Percentiles rank a stretch among this genome's conserved stretches.
Conservation (phyloP, 192 early-diverging fungal species). For the Coemansia sp. region DNA sequence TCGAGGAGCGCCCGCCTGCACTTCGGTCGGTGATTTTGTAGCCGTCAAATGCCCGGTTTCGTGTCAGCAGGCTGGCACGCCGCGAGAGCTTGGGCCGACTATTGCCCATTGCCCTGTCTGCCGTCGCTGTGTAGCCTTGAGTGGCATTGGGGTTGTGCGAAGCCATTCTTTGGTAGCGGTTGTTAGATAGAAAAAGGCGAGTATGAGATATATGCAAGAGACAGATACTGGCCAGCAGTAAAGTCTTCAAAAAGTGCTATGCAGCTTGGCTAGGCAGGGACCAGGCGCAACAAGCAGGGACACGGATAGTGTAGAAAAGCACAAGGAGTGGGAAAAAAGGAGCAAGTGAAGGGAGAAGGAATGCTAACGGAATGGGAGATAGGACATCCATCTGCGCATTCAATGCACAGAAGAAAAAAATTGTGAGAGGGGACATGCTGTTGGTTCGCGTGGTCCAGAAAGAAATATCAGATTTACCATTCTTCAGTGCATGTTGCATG, state of each 20-base stretch:
- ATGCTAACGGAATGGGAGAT: neutral
- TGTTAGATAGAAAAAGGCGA: neutral
- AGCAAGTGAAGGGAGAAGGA: conserved; percentile 12
- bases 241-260: neutral
- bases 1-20: neutral
- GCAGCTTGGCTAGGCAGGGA: neutral
- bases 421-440: neutral
- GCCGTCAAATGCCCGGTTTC: conserved; percentile 52
- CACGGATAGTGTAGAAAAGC: neutral
- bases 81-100: conserved; percentile 8
- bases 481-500: neutral
- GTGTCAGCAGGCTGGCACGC: conserved; percentile 42
- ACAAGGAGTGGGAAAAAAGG: neutral
- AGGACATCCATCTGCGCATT: neutral
- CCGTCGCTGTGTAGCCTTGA: neutral
- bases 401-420: neutral
- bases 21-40: conserved; percentile 31
- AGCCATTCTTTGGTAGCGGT: neutral
- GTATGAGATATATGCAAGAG: neutral
- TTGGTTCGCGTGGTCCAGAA: neutral
- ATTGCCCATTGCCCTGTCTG: neutral
- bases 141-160: neutral
- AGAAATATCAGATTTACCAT: conserved; percentile 1
- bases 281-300: neutral
- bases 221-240: neutral